A percentile compares a stretch with the other conserved stretches of the same genome.
Conservation (phyloP, 805 yeast species). For the Wickerhamiella galacta region DNA sequence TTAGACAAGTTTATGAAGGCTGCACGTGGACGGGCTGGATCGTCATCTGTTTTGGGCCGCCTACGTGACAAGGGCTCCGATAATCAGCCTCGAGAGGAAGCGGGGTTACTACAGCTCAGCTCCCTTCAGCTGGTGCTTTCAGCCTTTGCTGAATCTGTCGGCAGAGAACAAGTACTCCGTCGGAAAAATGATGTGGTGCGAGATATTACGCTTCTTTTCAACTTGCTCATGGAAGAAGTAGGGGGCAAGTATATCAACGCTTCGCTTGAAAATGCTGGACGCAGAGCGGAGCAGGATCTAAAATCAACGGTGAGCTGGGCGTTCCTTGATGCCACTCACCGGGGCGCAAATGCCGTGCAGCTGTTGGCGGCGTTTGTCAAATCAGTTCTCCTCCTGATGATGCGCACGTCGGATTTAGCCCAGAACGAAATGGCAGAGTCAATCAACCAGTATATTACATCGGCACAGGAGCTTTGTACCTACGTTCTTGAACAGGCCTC, state of each 20-base stretch:
- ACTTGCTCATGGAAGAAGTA: slow-evolving; percentile 47
- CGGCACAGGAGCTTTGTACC: slow-evolving; percentile 46
- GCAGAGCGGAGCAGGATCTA: slow-evolving; percentile 19
- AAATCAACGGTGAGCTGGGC: slow-evolving; percentile 26
- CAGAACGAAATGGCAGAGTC: slow-evolving; percentile 43
- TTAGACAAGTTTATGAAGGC: slow-evolving; percentile 7
- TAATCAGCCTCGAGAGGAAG: slow-evolving; percentile 9
- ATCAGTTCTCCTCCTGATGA: slow-evolving; percentile 59
- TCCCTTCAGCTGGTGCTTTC: slow-evolving; percentile 48
- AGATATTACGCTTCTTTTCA: slow-evolving; percentile 48
- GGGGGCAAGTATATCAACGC: slow-evolving; percentile 61
- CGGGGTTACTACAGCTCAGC: slow-evolving; percentile 24
- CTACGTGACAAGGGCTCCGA: slow-evolving; percentile 3
- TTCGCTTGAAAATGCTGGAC: slow-evolving; percentile 49
- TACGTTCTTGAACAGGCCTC: slow-evolving; percentile 43
- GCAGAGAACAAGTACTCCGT: slow-evolving; percentile 46
- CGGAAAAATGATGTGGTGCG: slow-evolving; percentile 34
- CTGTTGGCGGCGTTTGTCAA: slow-evolving; percentile 57
- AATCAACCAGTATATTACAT: slow-evolving; percentile 35
- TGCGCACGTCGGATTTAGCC: slow-evolving; percentile 39
- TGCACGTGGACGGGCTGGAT: slow-evolving; percentile 11
- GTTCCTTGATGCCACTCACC: slow-evolving; percentile 33
- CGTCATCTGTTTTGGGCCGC: slow-evolving; percentile 1
- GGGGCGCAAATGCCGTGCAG: slow-evolving; percentile 42
- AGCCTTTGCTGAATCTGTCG: slow-evolving; percentile 56